phyloP scores from a whole-genome alignment of 1,284 basidiomycete genomes.

The Naganishia albida region DNA sequence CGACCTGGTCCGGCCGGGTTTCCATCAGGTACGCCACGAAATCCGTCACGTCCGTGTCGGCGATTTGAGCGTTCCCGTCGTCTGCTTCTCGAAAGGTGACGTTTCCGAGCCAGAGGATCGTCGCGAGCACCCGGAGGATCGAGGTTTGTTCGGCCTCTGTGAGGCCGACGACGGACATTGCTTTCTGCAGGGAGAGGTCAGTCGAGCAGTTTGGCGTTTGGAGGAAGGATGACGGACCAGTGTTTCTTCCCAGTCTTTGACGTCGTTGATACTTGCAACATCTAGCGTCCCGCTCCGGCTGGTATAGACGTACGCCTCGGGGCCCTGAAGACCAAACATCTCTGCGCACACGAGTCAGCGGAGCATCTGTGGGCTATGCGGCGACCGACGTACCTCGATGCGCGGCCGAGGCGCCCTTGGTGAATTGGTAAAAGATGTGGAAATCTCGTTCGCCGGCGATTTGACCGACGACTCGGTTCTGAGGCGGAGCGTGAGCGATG shows the following conservation, averaged over 20 bases:
- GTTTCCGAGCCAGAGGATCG: slow-evolving; percentile 95
- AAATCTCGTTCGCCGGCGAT: slow-evolving; percentile 96
- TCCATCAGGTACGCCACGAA: slow-evolving; percentile 96
- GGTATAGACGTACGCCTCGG: slow-evolving; percentile 93
- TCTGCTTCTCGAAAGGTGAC: slow-evolving; percentile 85
- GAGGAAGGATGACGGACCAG: slow-evolving; percentile 61
- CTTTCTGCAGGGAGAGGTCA: slow-evolving; percentile 60
- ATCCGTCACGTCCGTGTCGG: slow-evolving; percentile 87
- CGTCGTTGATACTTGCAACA: slow-evolving; percentile 88
- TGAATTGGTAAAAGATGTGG: slow-evolving; percentile 99
- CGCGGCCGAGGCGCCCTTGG: slow-evolving; percentile 85
- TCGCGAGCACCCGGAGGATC: slow-evolving; percentile 90
- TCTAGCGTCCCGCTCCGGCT: slow-evolving; percentile 88
- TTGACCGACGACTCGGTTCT: slow-evolving; percentile 91
- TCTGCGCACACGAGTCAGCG: slow-evolving; percentile 61
- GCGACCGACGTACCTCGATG: slow-evolving; percentile 68
- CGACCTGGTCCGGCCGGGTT: slow-evolving; percentile 72
- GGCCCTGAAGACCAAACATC: slow-evolving; percentile 93
- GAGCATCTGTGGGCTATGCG: background rate
- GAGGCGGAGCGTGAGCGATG: slow-evolving; percentile 24
- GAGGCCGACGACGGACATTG: slow-evolving; percentile 92
- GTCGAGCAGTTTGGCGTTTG: slow-evolving; percentile 19
- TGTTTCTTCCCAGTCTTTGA: slow-evolving; percentile 83
- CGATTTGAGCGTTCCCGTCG: slow-evolving; percentile 80
- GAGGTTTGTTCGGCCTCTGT: slow-evolving; percentile 80